Base-by-base conservation (phyloP, 305 asterid species). In the Fraxinus paxiana region DNA sequence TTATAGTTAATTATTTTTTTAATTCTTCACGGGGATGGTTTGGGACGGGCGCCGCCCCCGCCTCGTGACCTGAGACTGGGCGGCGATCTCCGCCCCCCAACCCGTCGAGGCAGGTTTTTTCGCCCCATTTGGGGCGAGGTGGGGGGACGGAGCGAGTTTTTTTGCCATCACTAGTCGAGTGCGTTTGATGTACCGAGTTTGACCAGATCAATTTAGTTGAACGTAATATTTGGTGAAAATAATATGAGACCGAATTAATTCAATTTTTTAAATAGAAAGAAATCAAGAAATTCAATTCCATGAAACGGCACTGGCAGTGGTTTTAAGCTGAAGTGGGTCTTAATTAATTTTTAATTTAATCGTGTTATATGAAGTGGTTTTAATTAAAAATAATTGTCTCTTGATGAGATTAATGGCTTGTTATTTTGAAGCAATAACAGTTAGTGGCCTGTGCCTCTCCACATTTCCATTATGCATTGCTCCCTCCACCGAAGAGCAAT, bases 381-480 rank as follows among this genome's bases (percentile, higher is more conserved):
- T 61, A 69, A 69, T 69, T 69, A 67, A 26, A 26, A 28, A 13
- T 67, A 30, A 12, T 9, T 46, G 37, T 43, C 12, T 15, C 6
- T 2, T 67, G 61, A 80, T 70, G 43, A 73, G 38, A 17, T 74
- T 67, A 70, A 72, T 82, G 83, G 61, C 5, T 48, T n/a, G 63
- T 17, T 17, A 17, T 35, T 31, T 59, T 81, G 56, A 81, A 82
- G 82, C 69, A 76, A 85, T 73, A 56, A 87, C 82, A 79, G 83
- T 80, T 77, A 46, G 85, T 90, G 90, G 87, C 83, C 83, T 84
- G 73, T 83, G 85, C 85, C 73, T 81, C 73, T 77, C 70, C 75
- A 79, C 88, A 88, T 82, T 79, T 77, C 89, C 91, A 90, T 80
- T 87, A 72, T 17, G 69, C 69, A 54, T 54, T 54, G 65, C 26